phyloP scores from a whole-genome alignment of 2,329 filamentous ascomycete species.

The Aphanoascus verrucosus region DNA sequence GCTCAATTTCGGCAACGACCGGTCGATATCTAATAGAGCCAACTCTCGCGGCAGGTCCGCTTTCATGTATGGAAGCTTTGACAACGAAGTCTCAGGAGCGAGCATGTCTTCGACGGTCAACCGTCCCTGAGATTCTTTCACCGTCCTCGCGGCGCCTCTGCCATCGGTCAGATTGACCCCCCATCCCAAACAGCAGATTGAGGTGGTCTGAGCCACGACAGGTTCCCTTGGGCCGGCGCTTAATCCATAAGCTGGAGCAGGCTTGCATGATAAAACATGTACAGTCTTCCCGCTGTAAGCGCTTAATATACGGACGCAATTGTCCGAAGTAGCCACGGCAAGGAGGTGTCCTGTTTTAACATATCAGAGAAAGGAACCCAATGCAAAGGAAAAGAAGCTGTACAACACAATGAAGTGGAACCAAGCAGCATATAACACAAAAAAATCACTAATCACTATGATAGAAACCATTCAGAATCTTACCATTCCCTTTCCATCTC shows the following conservation, averaged over 20 bases:
- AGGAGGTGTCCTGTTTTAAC: slow-evolving; percentile 48
- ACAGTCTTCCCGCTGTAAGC: slow-evolving; percentile 72
- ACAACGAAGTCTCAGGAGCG: slow-evolving; percentile 28
- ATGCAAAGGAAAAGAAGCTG: slow-evolving; percentile 6
- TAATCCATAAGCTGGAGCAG: not conserved
- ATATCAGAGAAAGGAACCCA: slow-evolving; percentile 1
- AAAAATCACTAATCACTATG: not conserved
- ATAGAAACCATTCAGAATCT: slow-evolving; percentile 17
- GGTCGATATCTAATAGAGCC: slow-evolving; percentile 64
- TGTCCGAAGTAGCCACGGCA: slow-evolving; percentile 75
- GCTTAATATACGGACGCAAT: slow-evolving; percentile 63
- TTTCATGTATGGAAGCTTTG: slow-evolving; percentile 30
- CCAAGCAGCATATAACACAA: not conserved
- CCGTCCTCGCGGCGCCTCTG: slow-evolving; percentile 33
- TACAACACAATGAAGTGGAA: not conserved
- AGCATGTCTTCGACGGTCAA: slow-evolving; percentile 36
- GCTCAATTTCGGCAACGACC: slow-evolving; percentile 64
- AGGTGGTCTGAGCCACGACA: slow-evolving; percentile 27
- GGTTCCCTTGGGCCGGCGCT: slow-evolving; percentile 14
- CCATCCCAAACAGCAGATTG: slow-evolving; percentile 44
- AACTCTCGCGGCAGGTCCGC: slow-evolving; percentile 61
- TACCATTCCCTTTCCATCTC: slow-evolving; percentile 60
- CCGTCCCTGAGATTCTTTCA: slow-evolving; percentile 20
- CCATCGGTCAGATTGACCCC: slow-evolving; percentile 46
- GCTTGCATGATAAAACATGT: slow-evolving; percentile 49